These are phyloP conservation scores for Hyphopichia pseudoburtonii DNA, from an alignment of 1,139 yeast genomes.

Conservation along the genomic window DNA sequence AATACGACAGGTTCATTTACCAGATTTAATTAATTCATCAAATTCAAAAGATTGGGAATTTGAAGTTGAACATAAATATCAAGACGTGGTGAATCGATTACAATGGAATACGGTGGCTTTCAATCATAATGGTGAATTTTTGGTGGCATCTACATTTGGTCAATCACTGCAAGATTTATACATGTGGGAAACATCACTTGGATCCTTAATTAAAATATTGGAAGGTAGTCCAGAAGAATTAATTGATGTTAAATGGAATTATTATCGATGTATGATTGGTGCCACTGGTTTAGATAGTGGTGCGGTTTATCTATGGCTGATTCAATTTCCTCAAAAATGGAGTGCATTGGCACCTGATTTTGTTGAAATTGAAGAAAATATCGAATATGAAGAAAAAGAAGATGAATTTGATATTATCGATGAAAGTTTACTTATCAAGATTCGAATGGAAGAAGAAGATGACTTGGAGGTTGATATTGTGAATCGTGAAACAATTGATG, in stretches of 20 bases:
- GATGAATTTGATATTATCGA: constrained; percentile 89
- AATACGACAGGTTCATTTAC: constrained; percentile 65
- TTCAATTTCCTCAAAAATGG: constrained; percentile 89
- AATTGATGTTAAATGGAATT: constrained; percentile 85
- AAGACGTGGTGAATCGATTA: constrained; percentile 82
- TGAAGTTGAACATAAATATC: constrained; percentile 78
- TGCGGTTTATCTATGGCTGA: constrained; percentile 77
- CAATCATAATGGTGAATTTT: constrained; percentile 77
- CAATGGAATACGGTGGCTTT: constrained; percentile 88
- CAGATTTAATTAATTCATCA: constrained; percentile 40
- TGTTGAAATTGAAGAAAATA: constrained; percentile 90
- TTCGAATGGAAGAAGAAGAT: constrained; percentile 65
- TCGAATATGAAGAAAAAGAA: constrained; percentile 83
- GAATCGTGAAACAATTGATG: constrained; percentile 61
- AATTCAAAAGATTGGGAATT: constrained; percentile 48
- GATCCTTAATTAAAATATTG: constrained; percentile 80
- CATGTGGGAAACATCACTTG: constrained; percentile 90
- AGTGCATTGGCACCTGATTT: constrained; percentile 96
- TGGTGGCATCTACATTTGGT: constrained; percentile 87
- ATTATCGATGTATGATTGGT: constrained; percentile 68
- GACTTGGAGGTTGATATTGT: constrained; percentile 69
- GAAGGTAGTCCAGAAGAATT: constrained; percentile 93
- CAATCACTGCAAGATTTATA: constrained; percentile 84
- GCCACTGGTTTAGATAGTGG: constrained; percentile 93
- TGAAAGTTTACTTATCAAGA: constrained; percentile 59